Evolutionary conservation across 2,329 filamentous ascomycete genomes (phyloP).

Genomic region (Dothistroma septosporum): DNA sequence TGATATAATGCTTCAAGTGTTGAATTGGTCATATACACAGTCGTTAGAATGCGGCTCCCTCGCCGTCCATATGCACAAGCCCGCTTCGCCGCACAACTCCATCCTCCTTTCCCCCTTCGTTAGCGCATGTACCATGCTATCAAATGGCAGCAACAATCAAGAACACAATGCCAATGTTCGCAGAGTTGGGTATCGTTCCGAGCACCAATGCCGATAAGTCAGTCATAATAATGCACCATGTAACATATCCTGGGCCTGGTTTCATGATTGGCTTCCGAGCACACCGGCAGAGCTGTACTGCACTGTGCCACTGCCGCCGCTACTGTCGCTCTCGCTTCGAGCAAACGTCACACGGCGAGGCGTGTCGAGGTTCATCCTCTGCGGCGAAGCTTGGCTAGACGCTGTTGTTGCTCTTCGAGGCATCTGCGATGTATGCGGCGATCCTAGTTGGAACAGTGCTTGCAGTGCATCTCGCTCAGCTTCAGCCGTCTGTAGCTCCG

Average conservation of each 20-base stretch:
- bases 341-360: conserved; percentile 28
- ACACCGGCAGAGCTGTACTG: conserved; percentile 11
- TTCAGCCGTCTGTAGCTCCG: conserved; percentile 64
- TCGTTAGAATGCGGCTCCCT: neutral
- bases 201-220: conserved; percentile 13
- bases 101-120: neutral
- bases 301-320: conserved; percentile 6
- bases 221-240: conserved; percentile 10
- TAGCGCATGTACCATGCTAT: neutral
- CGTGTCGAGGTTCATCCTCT: conserved; percentile 22
- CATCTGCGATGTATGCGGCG: conserved; percentile 38
- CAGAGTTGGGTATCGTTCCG: conserved; percentile 21
- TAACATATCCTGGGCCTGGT: conserved; percentile 10
- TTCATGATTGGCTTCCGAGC: conserved; percentile 11
- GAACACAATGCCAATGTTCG: neutral
- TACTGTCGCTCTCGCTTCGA: conserved; percentile 26
- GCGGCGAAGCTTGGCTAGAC: conserved; percentile 24
- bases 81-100: neutral
- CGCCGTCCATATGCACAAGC: neutral
- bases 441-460: conserved; percentile 73
- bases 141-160: conserved; percentile 7
- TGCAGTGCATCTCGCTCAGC: conserved; percentile 77
- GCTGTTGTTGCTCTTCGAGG: conserved; percentile 18
- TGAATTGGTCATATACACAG: conserved; percentile 1
- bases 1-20: neutral